Base-by-base conservation (phyloP, 179 eudicot genomes). In the Spergularia azorica region DNA sequence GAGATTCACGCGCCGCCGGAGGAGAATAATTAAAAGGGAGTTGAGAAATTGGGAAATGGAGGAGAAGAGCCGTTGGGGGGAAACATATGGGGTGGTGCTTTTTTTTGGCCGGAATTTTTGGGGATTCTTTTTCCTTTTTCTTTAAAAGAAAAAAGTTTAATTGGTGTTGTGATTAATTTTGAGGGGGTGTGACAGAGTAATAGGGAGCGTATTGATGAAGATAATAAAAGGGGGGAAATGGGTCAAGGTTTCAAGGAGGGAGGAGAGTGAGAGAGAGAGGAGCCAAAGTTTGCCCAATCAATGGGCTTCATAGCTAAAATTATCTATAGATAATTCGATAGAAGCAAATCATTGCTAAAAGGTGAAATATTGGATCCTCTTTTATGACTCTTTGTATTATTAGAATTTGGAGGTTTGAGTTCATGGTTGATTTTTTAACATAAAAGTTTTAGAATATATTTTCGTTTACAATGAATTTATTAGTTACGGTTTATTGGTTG, bases 1-100 rank as follows among this genome's bases (percentile, higher is more conserved):
- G 70, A 0, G 18, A 3, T 0, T 3, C 75, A 83, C 85, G 83
- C 82, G 82, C 85, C 80, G 84, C 21, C 57, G 70, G 15, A 2
- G 52, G 52, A n/a, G 15, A 16, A n/a, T 26, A 63, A 32, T 9
- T 18, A 69, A 9, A 10, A 51, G 6, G 6, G 18, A 50, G 41
- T 68, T 48, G 15, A 12, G 3, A 15, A 11, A 11, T 9, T 55
- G 58, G 58, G 58, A 46, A 46, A 46, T 46, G 50, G 18, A 21
- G 17, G 63, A 59, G 32, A 15, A 67, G 71, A 43, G 55, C 71
- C 56, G 71, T 46, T 67, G 71, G 13, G 39, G 69, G 15, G 39
- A 65, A 65, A 39, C 69, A 46, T 46, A 46, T 46, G 50, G 7
- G 7, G 9, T 46, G 50, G 10, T 46, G 7, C 9, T 46, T 46